phyloP scores from a whole-genome alignment of 2,329 filamentous ascomycete species.

The Nothopassalora personata region DNA sequence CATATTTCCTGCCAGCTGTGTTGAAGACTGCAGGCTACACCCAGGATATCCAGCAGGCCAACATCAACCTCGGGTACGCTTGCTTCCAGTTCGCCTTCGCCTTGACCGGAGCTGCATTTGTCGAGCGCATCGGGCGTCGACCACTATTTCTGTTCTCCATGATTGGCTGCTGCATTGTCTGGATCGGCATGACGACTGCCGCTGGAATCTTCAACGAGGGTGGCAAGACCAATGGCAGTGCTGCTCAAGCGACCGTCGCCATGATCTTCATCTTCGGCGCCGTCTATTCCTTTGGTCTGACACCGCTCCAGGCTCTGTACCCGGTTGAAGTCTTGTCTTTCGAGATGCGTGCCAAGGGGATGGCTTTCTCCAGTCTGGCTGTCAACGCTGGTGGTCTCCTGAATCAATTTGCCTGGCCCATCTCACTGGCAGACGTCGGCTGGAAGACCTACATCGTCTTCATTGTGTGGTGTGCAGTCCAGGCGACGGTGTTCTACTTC shows the following conservation, averaged over 20 bases:
- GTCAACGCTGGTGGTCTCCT: slow-evolving; percentile 42
- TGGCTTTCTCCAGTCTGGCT: slow-evolving; percentile 41
- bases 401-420: slow-evolving; percentile 32
- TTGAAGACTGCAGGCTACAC: slow-evolving; percentile 34
- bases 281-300: slow-evolving; percentile 33
- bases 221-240: slow-evolving; percentile 22
- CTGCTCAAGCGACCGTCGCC: slow-evolving; percentile 32
- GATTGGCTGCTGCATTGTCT: slow-evolving; percentile 25
- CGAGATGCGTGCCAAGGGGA: slow-evolving; percentile 42
- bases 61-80: slow-evolving; percentile 49
- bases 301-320: slow-evolving; percentile 35
- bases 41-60: slow-evolving; percentile 32
- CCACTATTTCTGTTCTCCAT: slow-evolving; percentile 38
- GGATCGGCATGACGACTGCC: slow-evolving; percentile 38
- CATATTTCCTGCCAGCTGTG: slow-evolving; percentile 38
- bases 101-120: slow-evolving; percentile 36
- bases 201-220: slow-evolving; percentile 23
- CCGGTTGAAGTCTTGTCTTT: slow-evolving; percentile 45
- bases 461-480: slow-evolving; percentile 31
- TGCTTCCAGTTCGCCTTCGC: slow-evolving; percentile 58
- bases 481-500: slow-evolving; percentile 32
- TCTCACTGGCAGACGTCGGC: slow-evolving; percentile 23
- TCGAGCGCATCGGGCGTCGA: slow-evolving; percentile 33
- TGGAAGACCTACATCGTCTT: slow-evolving; percentile 28
- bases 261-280: slow-evolving; percentile 32